phyloP scores from a whole-genome alignment of 2,329 filamentous ascomycete genomes.

The Colletotrichum musicola region DNA sequence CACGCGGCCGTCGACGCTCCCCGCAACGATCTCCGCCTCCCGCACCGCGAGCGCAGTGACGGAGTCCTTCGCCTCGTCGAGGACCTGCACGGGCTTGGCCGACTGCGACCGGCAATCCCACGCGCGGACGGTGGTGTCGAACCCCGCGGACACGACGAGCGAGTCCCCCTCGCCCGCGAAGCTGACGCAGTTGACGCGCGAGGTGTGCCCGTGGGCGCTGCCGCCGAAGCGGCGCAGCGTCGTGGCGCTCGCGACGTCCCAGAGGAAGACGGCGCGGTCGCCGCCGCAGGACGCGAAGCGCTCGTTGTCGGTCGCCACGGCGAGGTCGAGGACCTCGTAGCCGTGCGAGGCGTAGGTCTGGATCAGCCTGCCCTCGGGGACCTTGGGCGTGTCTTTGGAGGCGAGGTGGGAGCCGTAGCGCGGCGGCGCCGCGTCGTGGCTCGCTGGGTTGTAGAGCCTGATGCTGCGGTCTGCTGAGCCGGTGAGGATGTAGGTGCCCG shows the following conservation, averaged over 20 bases:
- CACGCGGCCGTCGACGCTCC: constrained; percentile 87
- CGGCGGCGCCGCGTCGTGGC: constrained; percentile 42
- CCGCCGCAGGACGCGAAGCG: constrained; percentile 90
- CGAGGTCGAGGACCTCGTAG: constrained; percentile 89
- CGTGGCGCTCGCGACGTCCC: constrained; percentile 88
- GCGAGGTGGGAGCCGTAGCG: constrained; percentile 45
- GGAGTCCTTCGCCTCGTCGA: constrained; percentile 79
- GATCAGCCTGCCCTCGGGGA: constrained; percentile 73
- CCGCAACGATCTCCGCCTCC: constrained; percentile 73
- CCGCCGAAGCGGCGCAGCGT: constrained; percentile 81
- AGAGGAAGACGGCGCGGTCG: constrained; percentile 91
- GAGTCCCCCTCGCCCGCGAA: constrained; percentile 83
- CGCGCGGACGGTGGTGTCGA: constrained; percentile 80
- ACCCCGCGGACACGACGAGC: constrained; percentile 79
- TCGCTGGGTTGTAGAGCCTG: constrained; percentile 85
- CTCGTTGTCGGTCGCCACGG: constrained; percentile 81
- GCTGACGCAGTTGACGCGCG: constrained; percentile 81
- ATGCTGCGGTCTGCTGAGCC: constrained; percentile 88
- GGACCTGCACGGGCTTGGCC: constrained; percentile 76
- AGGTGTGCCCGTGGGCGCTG: constrained; percentile 72
- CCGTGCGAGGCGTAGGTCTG: constrained; percentile 92
- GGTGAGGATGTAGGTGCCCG: constrained; percentile 84
- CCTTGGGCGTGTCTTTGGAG: constrained; percentile 49
- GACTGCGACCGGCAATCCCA: constrained; percentile 75
- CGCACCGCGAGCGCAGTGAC: constrained; percentile 65